Base-by-base conservation (phyloP, 805 yeast genomes). In the Zygosaccharomyces lentus region DNA sequence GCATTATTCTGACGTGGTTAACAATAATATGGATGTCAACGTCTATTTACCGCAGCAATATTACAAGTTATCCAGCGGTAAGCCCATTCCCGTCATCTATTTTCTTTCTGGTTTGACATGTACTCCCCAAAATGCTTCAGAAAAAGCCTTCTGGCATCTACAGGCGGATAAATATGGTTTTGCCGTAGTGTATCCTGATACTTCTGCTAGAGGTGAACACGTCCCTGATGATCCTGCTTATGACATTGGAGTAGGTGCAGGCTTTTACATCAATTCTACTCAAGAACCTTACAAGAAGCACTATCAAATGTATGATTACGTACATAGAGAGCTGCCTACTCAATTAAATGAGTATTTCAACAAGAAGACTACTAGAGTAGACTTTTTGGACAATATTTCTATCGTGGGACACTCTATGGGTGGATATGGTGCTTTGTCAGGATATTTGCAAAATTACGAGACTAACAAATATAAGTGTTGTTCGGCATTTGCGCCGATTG, bases 331-430 rank as follows among this genome's bases (percentile, higher is more conserved):
- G 63, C 73, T 91, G 49, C 82, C 83, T 31, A 67, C 68, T 19
- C 67, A 66, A 24, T 69, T 87, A 54, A 65, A 75, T 10, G 61
- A 61, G 24, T 50, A 47, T 25, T 62, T 70, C 43, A 68, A 64
- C 45, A 41, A 52, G 26, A 55, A 68, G 13, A 75, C 65, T 45
- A 49, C 69, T 2, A 65, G 67, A 34, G 69, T 91, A 49, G 88
- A 91, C 65, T 81, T 83, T 51, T 30, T 56, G 21, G 63, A 68
- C 32, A 82, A 77, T 34, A 75, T 81, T 42, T 77, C 91, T 16
- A 79, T 91, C 53, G 81, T 93, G n/a, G 99, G 99, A 36, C 98
- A 93, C 66, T 93, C 99, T 1, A 93, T 93, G 98, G 99, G 99
- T 41, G 99, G 99, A 1, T 87, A 78, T 63, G 99, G 98, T 47